Percentiles rank a stretch among this genome's conserved stretches.
These are phyloP conservation scores for Tuber indicum DNA, from an alignment of 495 filamentous ascomycete species.

Conservation along the genomic window DNA sequence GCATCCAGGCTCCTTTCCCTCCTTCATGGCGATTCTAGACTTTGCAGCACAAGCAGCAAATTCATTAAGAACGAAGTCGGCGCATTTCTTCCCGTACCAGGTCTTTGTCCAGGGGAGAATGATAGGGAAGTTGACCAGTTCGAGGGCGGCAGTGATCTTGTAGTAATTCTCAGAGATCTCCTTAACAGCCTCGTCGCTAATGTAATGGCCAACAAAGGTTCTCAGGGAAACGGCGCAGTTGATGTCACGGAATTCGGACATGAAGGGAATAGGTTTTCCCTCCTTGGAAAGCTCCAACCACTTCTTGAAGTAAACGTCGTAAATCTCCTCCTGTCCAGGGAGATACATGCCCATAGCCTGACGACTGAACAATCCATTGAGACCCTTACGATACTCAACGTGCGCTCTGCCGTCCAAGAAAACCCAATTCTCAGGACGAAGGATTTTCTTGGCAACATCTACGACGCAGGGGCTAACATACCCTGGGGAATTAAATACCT, in stretches of 20 bases:
- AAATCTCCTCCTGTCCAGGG: slow-evolving; percentile 85
- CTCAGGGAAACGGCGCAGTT: slow-evolving; percentile 93
- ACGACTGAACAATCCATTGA: slow-evolving; percentile 92
- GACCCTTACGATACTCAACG: slow-evolving; percentile 92
- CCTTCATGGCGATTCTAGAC: slow-evolving; percentile 84
- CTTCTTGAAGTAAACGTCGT: slow-evolving; percentile 73
- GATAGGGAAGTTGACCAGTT: slow-evolving; percentile 97
- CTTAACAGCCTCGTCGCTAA: slow-evolving; percentile 78
- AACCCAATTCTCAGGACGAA: slow-evolving; percentile 90
- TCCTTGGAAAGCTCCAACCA: slow-evolving; percentile 70
- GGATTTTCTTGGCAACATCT: slow-evolving; percentile 87
- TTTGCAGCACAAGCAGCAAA: slow-evolving; percentile 90
- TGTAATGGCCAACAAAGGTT: slow-evolving; percentile 95
- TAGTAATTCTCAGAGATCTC: slow-evolving; percentile 97
- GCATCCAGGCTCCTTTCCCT: slow-evolving; percentile 77
- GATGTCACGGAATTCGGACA: slow-evolving; percentile 87
- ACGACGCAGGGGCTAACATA: slow-evolving; percentile 97
- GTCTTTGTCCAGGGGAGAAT: slow-evolving; percentile 93
- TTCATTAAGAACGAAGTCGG: slow-evolving; percentile 83
- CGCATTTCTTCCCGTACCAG: slow-evolving; percentile 95
- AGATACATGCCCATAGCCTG: slow-evolving; percentile 81
- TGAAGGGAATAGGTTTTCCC: slow-evolving; percentile 73
- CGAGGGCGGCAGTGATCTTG: slow-evolving; percentile 87
- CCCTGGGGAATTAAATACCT: slow-evolving; percentile 88
- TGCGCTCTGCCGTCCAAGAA: slow-evolving; percentile 94